Evolutionary conservation across 768 basidiomycete species (phyloP), one percentile per base, ranked within the genome.

Genomic region (Auriscalpium vulgare): DNA sequence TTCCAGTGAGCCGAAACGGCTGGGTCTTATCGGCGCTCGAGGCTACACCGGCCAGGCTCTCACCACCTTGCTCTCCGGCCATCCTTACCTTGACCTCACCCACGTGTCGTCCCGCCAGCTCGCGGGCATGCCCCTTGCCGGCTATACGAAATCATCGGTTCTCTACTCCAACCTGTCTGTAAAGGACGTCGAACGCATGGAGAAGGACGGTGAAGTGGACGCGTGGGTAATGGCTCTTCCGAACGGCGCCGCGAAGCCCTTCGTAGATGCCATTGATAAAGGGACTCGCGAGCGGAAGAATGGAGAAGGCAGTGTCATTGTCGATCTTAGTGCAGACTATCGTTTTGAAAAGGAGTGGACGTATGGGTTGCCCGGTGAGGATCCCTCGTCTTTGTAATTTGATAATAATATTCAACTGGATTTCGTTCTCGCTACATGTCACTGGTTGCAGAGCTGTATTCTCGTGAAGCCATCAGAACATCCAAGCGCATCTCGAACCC

Each of bases 191-290:
- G 85, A 91, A 68, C 75, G 73, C 67, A 88, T 99, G 86, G 97
- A 97, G 72, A 84, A 85, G 71, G 75, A 83, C 50, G 86, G 88
- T 9, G 88, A 88, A 65, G 92, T 99, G 16, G 95, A 99, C 67
- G 95, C 93, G 9, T 99, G 97, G 95, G 83, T 98, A 53, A 95
- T 97, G 90, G 97, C 97, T 2, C 79, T 99, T 49, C 97, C 97
- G n/a, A 99, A 98, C 62, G 97, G 97, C 17, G 81, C 92, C 21
- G 88, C 90, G 74, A 94, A 95, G 71, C 95, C 95, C 0, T 99
- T 95, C 67, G 93, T 99, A 37, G 93, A 95, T 65, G 95, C 95
- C 14, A 74, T 99, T 49, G 93, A 97, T 65, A 78, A 82, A 38
- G 91, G 86, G 6, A 75, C 85, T 13, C 72, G 74, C 59, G 79